A percentile compares a stretch with the other conserved stretches of the same genome.
phyloP scores from a whole-genome alignment of 1,284 basidiomycete genomes.

The Puccinia sorghi region DNA sequence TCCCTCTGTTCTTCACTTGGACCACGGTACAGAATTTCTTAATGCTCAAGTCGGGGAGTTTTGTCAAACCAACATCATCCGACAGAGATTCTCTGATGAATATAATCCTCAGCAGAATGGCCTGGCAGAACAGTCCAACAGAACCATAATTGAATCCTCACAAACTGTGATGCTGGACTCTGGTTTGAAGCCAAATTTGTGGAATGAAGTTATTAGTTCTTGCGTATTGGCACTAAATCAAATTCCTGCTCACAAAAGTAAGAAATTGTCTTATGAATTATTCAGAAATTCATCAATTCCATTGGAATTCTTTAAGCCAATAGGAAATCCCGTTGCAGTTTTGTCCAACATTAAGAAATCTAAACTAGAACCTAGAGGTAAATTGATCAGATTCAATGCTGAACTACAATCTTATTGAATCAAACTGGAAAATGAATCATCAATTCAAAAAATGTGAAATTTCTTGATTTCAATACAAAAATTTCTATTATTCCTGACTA shows the following conservation, averaged over 20 bases:
- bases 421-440: not conserved
- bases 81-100: not conserved
- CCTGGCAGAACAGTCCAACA: not conserved
- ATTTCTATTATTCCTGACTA: not conserved
- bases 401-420: not conserved
- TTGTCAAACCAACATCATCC: not conserved
- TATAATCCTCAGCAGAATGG: constrained; percentile 13
- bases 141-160: not conserved
- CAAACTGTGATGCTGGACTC: not conserved
- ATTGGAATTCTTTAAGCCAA: not conserved
- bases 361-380: not conserved
- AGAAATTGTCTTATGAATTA: not conserved
- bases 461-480: not conserved
- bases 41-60: not conserved
- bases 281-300: not conserved
- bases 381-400: not conserved
- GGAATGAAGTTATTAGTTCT: not conserved
- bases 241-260: not conserved
- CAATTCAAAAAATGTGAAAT: not conserved
- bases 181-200: not conserved
- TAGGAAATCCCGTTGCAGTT: not conserved
- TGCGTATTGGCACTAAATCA: not conserved
- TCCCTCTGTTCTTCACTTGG: not conserved
- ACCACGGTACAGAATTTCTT: not conserved
- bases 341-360: not conserved